A percentile compares a stretch with the other conserved stretches of the same genome.
phyloP scores from a whole-genome alignment of 345 rosid genomes.

The Dipteronia sinensis region DNA sequence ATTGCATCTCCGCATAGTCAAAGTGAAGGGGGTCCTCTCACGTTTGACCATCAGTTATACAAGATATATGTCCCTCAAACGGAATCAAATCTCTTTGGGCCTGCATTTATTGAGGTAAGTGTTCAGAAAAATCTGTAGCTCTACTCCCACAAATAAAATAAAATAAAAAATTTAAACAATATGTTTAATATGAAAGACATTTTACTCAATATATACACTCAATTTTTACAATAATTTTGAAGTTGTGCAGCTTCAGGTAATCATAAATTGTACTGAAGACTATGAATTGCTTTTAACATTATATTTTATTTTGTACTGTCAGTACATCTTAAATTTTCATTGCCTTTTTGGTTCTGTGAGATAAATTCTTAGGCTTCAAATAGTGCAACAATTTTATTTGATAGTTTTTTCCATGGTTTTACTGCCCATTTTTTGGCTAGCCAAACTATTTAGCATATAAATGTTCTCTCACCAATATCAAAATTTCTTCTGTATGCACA shows the following conservation, averaged over 20 bases:
- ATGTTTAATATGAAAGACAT: neutral
- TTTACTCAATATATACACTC: neutral
- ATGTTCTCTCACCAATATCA: neutral
- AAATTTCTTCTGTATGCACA: neutral
- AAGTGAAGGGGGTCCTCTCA: slow-evolving; percentile 36
- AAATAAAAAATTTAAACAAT: neutral
- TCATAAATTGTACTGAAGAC: neutral
- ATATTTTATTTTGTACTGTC: neutral
- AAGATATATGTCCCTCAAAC: slow-evolving; percentile 53
- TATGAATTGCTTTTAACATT: neutral
- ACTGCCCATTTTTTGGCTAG: neutral
- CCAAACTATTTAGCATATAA: neutral
- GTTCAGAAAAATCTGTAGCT: too few species aligned
- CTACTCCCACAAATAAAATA: neutral
- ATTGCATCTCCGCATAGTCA: slow-evolving; percentile 46
- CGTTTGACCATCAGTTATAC: slow-evolving; percentile 60
- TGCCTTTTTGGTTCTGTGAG: too few species aligned
- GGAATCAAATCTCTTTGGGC: slow-evolving; percentile 74
- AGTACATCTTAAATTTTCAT: neutral
- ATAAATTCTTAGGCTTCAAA: too few species aligned
- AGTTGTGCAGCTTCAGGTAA: neutral
- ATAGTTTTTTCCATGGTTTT: neutral
- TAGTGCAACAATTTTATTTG: neutral
- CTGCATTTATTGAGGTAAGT: slow-evolving; percentile 90
- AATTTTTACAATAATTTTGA: neutral